Percentiles rank a stretch among this genome's conserved stretches.
Evolutionary conservation across 1,284 basidiomycete species (phyloP).

Genomic region (Trichosporon sp.): DNA sequence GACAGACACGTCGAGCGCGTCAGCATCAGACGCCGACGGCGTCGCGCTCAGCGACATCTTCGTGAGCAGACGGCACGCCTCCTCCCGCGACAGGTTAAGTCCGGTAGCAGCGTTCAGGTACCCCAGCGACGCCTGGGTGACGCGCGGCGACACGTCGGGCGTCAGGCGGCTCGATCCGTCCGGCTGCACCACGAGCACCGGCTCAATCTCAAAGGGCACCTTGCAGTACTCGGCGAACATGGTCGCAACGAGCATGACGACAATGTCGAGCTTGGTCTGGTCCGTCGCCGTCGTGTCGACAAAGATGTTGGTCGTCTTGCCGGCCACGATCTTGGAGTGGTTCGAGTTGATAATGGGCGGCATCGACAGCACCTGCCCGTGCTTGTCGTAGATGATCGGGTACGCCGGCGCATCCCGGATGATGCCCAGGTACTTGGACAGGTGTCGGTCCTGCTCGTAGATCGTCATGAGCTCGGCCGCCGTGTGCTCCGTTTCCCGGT

Average conservation of each 20-base stretch:
- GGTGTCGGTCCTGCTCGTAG: constrained; percentile 91
- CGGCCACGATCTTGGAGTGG: constrained; percentile 85
- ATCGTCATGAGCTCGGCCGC: constrained; percentile 81
- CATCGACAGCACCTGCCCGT: constrained; percentile 85
- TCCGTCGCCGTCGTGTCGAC: constrained; percentile 98
- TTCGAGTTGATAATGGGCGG: constrained; percentile 98
- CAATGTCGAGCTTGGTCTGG: constrained; percentile 90
- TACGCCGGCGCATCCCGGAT: constrained; percentile 93
- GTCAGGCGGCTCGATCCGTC: constrained; percentile 72
- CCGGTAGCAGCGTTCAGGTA: constrained; percentile 97
- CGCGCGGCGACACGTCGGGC: constrained; percentile 70
- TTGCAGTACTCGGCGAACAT: constrained; percentile 98
- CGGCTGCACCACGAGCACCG: constrained; percentile 72
- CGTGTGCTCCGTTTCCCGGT: constrained; percentile 66
- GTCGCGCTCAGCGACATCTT: constrained; percentile 50
- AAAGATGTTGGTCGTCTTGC: constrained; percentile 91
- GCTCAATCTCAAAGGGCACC: constrained; percentile 82
- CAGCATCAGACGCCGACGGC: constrained; percentile 52
- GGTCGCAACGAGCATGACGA: constrained; percentile 85
- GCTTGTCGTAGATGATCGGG: constrained; percentile 91
- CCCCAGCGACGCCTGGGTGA: constrained; percentile 70
- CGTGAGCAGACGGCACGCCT: constrained; percentile 39
- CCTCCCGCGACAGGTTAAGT: constrained; percentile 56
- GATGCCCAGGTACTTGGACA: constrained; percentile 82
- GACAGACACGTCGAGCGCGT: constrained; percentile 64